These are phyloP conservation scores for Sporisorium scitamineum DNA, from an alignment of 1,284 basidiomycete genomes.

Conservation along the genomic window DNA sequence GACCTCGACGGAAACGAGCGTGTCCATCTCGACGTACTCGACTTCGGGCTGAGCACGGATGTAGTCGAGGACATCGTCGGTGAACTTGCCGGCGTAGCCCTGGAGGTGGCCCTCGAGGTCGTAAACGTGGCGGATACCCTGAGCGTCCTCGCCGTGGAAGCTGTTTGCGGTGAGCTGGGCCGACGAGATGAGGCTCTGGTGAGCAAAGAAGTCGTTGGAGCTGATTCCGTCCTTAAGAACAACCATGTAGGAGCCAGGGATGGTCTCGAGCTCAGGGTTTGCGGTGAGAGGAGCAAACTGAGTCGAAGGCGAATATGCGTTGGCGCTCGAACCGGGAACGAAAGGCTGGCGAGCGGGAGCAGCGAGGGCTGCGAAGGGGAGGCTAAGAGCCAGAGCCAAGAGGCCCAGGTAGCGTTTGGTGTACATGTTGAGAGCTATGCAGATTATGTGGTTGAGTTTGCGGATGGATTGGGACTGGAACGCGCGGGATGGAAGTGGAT, in stretches of 20 bases:
- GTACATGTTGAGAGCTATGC: slow-evolving; percentile 31
- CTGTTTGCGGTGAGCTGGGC: slow-evolving; percentile 54
- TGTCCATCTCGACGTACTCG: slow-evolving; percentile 88
- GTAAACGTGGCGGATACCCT: slow-evolving; percentile 64
- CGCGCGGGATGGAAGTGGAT: not conserved
- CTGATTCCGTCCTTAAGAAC: slow-evolving; percentile 65
- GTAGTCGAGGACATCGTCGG: slow-evolving; percentile 78
- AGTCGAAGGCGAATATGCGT: slow-evolving; percentile 48
- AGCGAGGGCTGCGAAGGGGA: slow-evolving; percentile 47
- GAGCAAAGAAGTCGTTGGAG: slow-evolving; percentile 55
- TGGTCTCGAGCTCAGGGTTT: slow-evolving; percentile 57
- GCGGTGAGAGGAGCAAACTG: slow-evolving; percentile 51
- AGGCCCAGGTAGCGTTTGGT: slow-evolving; percentile 51
- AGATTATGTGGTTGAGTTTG: not conserved
- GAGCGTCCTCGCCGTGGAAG: slow-evolving; percentile 53
- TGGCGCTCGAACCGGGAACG: slow-evolving; percentile 49
- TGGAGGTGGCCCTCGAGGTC: slow-evolving; percentile 71
- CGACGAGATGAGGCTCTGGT: slow-evolving; percentile 53
- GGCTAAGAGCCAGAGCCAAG: slow-evolving; percentile 49
- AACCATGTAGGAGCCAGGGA: slow-evolving; percentile 66
- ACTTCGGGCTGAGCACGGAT: slow-evolving; percentile 91
- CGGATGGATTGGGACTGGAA: not conserved
- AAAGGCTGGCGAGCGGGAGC: slow-evolving; percentile 54
- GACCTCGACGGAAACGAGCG: slow-evolving; percentile 62
- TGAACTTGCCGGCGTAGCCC: slow-evolving; percentile 89